A percentile compares a stretch with the other conserved stretches of the same genome.
Conservation (phyloP, 1,284 basidiomycete genomes). For the Boletus smithii region DNA sequence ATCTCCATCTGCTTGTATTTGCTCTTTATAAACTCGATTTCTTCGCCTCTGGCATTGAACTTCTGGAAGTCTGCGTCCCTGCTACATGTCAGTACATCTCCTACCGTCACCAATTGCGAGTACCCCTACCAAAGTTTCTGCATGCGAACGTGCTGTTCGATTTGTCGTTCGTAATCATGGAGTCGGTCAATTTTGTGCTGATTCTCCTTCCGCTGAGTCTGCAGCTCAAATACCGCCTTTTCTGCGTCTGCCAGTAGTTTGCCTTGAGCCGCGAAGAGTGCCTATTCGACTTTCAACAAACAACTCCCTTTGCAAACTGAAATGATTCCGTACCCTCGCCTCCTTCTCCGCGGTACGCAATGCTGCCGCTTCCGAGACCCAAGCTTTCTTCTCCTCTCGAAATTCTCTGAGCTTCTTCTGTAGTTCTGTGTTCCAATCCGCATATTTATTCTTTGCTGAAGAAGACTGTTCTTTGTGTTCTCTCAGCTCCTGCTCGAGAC, state of each 20-base stretch:
- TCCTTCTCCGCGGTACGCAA: slow-evolving; percentile 66
- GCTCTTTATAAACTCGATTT: slow-evolving; percentile 53
- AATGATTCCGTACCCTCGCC: slow-evolving; percentile 43
- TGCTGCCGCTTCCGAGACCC: slow-evolving; percentile 57
- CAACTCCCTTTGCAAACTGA: background rate
- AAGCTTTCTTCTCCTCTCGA: slow-evolving; percentile 64
- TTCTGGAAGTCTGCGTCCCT: slow-evolving; percentile 74
- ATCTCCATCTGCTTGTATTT: slow-evolving; percentile 63
- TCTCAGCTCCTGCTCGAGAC: slow-evolving; percentile 58
- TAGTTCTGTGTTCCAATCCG: slow-evolving; percentile 69
- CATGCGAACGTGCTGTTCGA: slow-evolving; percentile 67
- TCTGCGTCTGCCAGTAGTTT: slow-evolving; percentile 61
- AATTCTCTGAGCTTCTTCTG: slow-evolving; percentile 64
- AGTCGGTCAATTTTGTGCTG: slow-evolving; percentile 71
- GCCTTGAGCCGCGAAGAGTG: slow-evolving; percentile 63
- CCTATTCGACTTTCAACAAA: slow-evolving; percentile 39
- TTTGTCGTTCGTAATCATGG: slow-evolving; percentile 68
- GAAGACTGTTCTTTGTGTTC: slow-evolving; percentile 64
- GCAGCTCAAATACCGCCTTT: slow-evolving; percentile 55
- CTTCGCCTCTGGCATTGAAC: slow-evolving; percentile 60
- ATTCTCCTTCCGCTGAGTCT: slow-evolving; percentile 65
- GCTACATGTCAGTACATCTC: slow-evolving; percentile 6
- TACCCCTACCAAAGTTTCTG: slow-evolving; percentile 64
- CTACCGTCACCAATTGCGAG: background rate
- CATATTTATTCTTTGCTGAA: slow-evolving; percentile 61